Evolutionary conservation across 1,284 basidiomycete genomes (phyloP), one percentile per base, ranked within the genome.

Genomic region (Gomphus sp.): DNA sequence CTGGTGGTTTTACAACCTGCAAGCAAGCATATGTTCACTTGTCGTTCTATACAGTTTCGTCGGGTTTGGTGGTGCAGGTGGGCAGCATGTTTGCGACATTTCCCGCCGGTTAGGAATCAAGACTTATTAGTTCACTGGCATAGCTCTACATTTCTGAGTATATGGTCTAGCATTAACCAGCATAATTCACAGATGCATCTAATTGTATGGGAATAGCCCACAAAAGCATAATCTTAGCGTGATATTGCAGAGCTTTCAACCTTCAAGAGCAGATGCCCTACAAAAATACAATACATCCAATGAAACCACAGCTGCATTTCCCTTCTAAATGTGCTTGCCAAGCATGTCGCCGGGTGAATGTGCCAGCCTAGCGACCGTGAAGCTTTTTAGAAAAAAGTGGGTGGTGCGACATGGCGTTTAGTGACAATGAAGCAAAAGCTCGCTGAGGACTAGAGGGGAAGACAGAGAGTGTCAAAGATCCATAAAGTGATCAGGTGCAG

Each of bases 201-300:
- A 45, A 43, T 39, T 41, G 41, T 2, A 18, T 25, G 45, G 22
- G 6, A 57, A 31, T 1, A 33, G 33, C 3, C 44, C n/a, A 33
- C 22, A 10, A 37, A 8, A n/a, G n/a, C 25, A 22, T 18, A 31
- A 59, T 28, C 5, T 36, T 0, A 31, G 22, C n/a, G n/a, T 48
- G 52, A n/a, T 50, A 45, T 16, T 51, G 6, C 65, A 91, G 92
- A 12, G 91, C 85, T 2, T 85, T 81, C 66, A 92, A 97, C 68
- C 74, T 85, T 1, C 94, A 97, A 73, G 91, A 95, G 67, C 94
- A 93, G n/a, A 0, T 86, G 81, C 14, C 91, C 92, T 0, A 80
- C 84, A 2, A 84, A 82, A 64, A n/a, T 93, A 87, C 71, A 81
- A 81, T 2, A 63, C 75, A 3, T 74, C 80, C 56, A 83, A n/a